Evolutionary conservation across 106 monocot species (phyloP).

Genomic region (Chionographis japonica): DNA sequence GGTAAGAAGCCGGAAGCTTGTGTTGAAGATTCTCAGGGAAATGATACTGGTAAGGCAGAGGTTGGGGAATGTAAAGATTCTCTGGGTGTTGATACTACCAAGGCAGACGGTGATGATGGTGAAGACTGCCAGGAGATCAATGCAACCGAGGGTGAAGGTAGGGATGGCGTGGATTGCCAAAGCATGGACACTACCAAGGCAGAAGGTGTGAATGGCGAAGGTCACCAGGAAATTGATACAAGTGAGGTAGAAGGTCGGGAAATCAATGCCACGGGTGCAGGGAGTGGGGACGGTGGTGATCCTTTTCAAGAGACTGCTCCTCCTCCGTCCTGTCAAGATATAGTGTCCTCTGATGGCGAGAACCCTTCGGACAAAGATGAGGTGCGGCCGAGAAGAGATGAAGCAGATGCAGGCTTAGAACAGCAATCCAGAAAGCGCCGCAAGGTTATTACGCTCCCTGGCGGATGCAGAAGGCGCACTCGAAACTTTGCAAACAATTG

Average conservation of each 20-base stretch:
- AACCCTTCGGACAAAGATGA: conserved; percentile 3
- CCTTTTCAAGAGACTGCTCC: background rate
- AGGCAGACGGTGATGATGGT: background rate
- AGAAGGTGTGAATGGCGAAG: no score
- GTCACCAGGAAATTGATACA: no score
- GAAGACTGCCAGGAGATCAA: background rate
- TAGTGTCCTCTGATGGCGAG: background rate
- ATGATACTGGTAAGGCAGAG: background rate
- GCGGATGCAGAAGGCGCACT: background rate
- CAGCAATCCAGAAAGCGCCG: conserved; percentile 2
- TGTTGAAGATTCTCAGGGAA: conserved; percentile 1
- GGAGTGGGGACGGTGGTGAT: background rate
- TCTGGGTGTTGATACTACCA: background rate
- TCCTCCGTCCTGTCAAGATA: background rate
- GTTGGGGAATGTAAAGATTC: background rate
- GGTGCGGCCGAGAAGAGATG: background rate
- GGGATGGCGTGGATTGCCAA: no score
- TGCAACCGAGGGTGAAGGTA: background rate
- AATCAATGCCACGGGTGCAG: no score
- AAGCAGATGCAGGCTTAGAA: background rate
- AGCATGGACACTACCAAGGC: no score
- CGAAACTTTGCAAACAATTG: background rate
- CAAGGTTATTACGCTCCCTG: background rate
- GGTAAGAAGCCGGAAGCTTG: conserved; percentile 9
- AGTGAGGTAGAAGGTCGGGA: no score